Percentiles rank a stretch among this genome's conserved stretches.
phyloP scores from a whole-genome alignment of 768 basidiomycete genomes.

The Chlorophyllum brunneum region DNA sequence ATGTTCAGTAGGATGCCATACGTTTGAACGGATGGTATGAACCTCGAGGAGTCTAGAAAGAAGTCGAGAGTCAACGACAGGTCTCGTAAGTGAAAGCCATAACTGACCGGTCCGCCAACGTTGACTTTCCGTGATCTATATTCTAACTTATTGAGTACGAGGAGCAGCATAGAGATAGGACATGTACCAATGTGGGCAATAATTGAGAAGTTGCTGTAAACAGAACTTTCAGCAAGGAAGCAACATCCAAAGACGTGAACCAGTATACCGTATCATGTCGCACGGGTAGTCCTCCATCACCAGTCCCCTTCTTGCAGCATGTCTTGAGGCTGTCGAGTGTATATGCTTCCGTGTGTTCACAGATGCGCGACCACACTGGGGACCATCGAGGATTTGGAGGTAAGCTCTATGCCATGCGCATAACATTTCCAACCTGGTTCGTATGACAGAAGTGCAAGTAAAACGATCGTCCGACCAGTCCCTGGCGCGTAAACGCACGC shows the following conservation, averaged over 20 bases:
- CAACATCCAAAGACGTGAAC: background rate
- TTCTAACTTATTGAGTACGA: slow-evolving; percentile 3
- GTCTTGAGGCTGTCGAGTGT: slow-evolving; percentile 21
- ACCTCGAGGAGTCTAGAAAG: slow-evolving; percentile 68
- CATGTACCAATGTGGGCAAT: slow-evolving; percentile 87
- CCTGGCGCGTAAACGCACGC: slow-evolving; percentile 13
- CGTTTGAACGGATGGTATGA: slow-evolving; percentile 14
- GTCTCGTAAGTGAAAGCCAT: slow-evolving; percentile 4
- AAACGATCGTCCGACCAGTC: slow-evolving; percentile 1
- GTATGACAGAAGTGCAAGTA: too few relatives aligned
- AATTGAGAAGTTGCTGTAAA: slow-evolving; percentile 85
- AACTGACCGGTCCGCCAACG: slow-evolving; percentile 78
- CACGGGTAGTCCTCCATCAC: slow-evolving; percentile 62
- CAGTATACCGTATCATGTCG: slow-evolving; percentile 59
- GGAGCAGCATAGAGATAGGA: background rate
- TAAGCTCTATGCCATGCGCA: slow-evolving; percentile 28
- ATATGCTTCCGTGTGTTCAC: background rate
- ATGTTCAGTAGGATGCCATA: slow-evolving; percentile 14
- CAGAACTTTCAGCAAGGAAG: slow-evolving; percentile 7
- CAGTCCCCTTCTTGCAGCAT: slow-evolving; percentile 30
- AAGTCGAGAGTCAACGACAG: slow-evolving; percentile 7
- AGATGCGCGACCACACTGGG: slow-evolving; percentile 1
- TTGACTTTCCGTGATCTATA: slow-evolving; percentile 92
- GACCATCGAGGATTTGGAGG: slow-evolving; percentile 21
- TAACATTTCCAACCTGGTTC: slow-evolving; percentile 19